phyloP scores from a whole-genome alignment of 1,139 yeast genomes.

The Saccharomycopsis hybrid region DNA sequence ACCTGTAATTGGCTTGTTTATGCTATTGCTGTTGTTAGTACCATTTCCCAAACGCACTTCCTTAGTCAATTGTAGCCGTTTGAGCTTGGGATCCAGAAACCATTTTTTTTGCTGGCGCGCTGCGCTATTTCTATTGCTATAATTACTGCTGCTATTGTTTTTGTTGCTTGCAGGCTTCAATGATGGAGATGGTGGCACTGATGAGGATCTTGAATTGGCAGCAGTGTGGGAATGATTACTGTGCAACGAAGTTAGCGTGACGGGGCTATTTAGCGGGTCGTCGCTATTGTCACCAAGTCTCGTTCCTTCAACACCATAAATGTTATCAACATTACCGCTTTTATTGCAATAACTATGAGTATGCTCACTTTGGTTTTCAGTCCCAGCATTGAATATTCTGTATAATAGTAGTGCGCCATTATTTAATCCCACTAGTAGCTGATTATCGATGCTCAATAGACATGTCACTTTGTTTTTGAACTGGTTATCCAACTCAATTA shows the following conservation, averaged over 20 bases:
- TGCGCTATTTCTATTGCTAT: neutral
- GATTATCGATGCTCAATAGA: constrained; percentile 15
- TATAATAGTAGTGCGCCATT: constrained; percentile 23
- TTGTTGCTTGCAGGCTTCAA: neutral
- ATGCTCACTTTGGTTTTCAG: neutral
- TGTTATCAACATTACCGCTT: constrained; percentile 5
- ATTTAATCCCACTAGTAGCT: constrained; percentile 23
- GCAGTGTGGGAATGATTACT: neutral
- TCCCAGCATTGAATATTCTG: neutral
- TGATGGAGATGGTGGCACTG: constrained; percentile 1
- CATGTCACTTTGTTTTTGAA: constrained; percentile 1
- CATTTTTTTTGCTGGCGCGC: neutral
- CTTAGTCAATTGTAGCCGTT: neutral
- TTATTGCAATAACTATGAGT: neutral
- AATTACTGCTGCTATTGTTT: neutral
- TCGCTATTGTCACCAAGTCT: neutral
- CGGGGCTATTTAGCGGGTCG: constrained; percentile 13
- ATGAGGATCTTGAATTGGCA: neutral
- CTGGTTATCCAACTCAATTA: neutral
- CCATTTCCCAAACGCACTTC: neutral
- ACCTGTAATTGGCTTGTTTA: constrained; percentile 27
- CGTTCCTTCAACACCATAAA: too few relatives aligned
- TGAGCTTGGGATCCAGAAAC: neutral
- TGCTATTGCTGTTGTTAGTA: neutral
- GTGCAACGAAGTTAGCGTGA: constrained; percentile 7